Evolutionary conservation across 768 basidiomycete genomes (phyloP).

Genomic region (Xerocomus spinulosus): DNA sequence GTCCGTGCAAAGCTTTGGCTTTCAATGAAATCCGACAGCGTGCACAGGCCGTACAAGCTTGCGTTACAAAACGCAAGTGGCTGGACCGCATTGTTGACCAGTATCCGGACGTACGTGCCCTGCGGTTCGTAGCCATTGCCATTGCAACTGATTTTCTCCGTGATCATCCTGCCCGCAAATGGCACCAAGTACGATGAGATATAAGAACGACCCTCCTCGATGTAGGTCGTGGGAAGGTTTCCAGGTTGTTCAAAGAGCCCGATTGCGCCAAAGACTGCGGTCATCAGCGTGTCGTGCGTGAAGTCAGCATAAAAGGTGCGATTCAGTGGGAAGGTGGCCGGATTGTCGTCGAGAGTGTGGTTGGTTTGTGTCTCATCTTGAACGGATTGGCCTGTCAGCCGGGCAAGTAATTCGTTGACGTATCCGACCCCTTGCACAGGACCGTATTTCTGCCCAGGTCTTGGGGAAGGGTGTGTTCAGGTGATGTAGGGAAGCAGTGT

Average conservation of each 20-base stretch:
- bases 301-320: slow-evolving; percentile 72
- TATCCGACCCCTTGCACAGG: not conserved
- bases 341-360: slow-evolving; percentile 58
- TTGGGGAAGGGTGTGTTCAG: not conserved
- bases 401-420: not conserved
- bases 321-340: slow-evolving; percentile 66
- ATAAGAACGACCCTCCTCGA: slow-evolving; percentile 32
- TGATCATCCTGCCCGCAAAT: slow-evolving; percentile 66
- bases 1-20: slow-evolving; percentile 65
- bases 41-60: slow-evolving; percentile 51
- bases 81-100: slow-evolving; percentile 70
- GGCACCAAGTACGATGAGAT: slow-evolving; percentile 53
- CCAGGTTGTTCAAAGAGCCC: slow-evolving; percentile 45
- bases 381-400: slow-evolving; percentile 55
- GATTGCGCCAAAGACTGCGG: slow-evolving; percentile 61
- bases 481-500: too few species aligned
- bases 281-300: slow-evolving; percentile 80
- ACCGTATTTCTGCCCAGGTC: not conserved
- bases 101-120: slow-evolving; percentile 55
- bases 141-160: slow-evolving; percentile 57
- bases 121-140: slow-evolving; percentile 3
- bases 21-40: slow-evolving; percentile 55
- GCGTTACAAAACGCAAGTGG: slow-evolving; percentile 56
- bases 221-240: slow-evolving; percentile 7
- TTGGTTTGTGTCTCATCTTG: slow-evolving; percentile 73